Evolutionary conservation across 2,329 filamentous ascomycete species (phyloP), one percentile per base, ranked within the genome.

Genomic region (Pestalotiopsis fici): DNA sequence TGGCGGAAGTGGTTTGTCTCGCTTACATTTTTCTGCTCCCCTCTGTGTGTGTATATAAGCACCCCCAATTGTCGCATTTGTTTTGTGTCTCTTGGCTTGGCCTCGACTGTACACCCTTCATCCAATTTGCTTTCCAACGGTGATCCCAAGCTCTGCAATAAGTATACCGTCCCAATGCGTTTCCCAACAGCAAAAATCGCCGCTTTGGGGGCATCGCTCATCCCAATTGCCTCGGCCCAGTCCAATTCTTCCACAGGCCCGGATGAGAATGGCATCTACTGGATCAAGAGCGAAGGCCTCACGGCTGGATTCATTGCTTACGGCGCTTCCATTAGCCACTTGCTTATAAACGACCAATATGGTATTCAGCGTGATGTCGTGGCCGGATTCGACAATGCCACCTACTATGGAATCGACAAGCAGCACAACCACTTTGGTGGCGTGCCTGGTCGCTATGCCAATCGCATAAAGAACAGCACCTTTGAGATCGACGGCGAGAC

Each of bases 391-490:
- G 92, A 95, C 81, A 94, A 94, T 75, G 91, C 92, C 59, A 88
- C 82, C 64, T 89, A 91, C 80, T 95, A 94, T 80, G 80, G 78
- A 68, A 77, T 88, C 61, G 90, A 93, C 78, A 79, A 79, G 68
- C 82, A 86, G 69, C 92, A 94, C 77, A 89, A 87, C 63, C 91
- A 94, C 82, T 90, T 92, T 71, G 92, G 91, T 67, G 83, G 89
- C 73, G 88, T 95, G 0, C 91, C 91, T 0, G 92, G 91, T 59
- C 89, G 92, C 66, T 95, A 95, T 76, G 92, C 92, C 67, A 95
- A 95, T 78, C 90, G 92, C 71, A 94, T 94, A 83, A 89, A 88
- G 83, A 94, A 94, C 83, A 90, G 88, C 78, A 90, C 86, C 5
- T 93, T 93, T 74, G 84, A 82, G 68, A 88, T 93, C 67, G 91